Evolutionary conservation across 2,329 filamentous ascomycete species (phyloP), one percentile per base, ranked within the genome.

Genomic region (Pyrenophora seminiperda): DNA sequence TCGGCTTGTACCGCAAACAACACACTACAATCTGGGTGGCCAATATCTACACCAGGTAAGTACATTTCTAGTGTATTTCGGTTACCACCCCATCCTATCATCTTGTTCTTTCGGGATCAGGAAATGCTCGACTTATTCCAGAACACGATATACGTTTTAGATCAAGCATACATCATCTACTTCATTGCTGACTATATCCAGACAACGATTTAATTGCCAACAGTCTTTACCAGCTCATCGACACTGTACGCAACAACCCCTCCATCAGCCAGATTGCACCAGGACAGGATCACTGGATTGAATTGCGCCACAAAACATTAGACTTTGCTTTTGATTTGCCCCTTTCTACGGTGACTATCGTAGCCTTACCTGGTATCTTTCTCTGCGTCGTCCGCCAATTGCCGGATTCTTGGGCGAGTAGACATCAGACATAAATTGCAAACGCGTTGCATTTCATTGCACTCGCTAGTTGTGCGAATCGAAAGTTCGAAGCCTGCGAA

Each of bases 361-460:
- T 57, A 38, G 53, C 59, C 18, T 34, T 67, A 20, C 65, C 63
- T 2, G 56, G 48, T 18, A 45, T 51, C 9, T 60, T 64, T 41
- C 36, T 61, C 17, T 29, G 61, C 9, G 48, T 58, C 27, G 34
- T 50, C 30, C 55, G 56, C 14, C 47, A 54, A 18, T 29, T 50
- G 32, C 59, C 61, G 4, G 36, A 47, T 14, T 58, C 61, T 11
- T 66, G 65, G 63, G 54, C 61, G 31, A 58, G 51, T 27, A 60
- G 50, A 45, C 54, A 65, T 53, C 62, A 57, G 47, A 59, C 48
- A 22, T 50, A 33, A 19, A 51, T 66, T 29, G 52, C 56, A 42
- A 59, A 57, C 38, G 55, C 53, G 34, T 46, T 69, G 38, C 62
- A 64, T 18, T 46, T 63, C 13, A 49, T 65, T 20, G 59, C 60